Evolutionary conservation across 2,329 filamentous ascomycete genomes (phyloP), one percentile per base, ranked within the genome.

Genomic region (Coleophoma cylindrospora): DNA sequence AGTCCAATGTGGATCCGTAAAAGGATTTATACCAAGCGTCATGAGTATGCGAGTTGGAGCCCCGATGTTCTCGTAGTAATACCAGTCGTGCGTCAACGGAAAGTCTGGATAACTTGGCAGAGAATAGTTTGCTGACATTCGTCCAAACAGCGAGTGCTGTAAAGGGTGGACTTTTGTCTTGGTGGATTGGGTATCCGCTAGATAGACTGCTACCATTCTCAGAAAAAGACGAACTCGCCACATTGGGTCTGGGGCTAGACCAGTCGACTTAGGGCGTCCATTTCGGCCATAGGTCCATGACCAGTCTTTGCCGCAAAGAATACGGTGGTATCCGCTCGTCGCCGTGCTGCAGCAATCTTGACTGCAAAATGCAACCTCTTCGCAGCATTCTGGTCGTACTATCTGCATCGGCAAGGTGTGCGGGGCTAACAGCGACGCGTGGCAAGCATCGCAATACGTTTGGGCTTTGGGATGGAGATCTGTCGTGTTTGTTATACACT

Each of bases 81-180:
- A 34, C 58, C 58, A 64, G 2, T 56, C 52, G 12, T 54, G 46
- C 49, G 45, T 14, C 40, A 48, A 10, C 12, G 27, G 13, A 52
- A 7, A 0, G 45, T 7, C 5, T 52, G n/a, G 3, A 48, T 34
- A 7, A 12, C 7, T 38, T 38, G 43, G 40, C 3, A 27, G 12
- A 3, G 57, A 11, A 36, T 65, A 64, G 34, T 62, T 63, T 0
- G 60, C 59, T 6, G 59, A 51, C 51, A 62, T 53, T 1, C 59
- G 53, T 1, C 52, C 53, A 11, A 64, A 13, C 0, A 63, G 38
- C 10, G 53, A 47, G 38, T 65, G 61, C 17, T 54, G 47, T 0
- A 64, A 50, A 1, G 61, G 61, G 34, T 64, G 51, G 40, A 1
- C n/a, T 13, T 0, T 38, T 19, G 15, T 21, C 15, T 49, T 38